These are phyloP conservation scores for Monosporascus sp. DNA, from an alignment of 2,329 filamentous ascomycete genomes.

Conservation along the genomic window DNA sequence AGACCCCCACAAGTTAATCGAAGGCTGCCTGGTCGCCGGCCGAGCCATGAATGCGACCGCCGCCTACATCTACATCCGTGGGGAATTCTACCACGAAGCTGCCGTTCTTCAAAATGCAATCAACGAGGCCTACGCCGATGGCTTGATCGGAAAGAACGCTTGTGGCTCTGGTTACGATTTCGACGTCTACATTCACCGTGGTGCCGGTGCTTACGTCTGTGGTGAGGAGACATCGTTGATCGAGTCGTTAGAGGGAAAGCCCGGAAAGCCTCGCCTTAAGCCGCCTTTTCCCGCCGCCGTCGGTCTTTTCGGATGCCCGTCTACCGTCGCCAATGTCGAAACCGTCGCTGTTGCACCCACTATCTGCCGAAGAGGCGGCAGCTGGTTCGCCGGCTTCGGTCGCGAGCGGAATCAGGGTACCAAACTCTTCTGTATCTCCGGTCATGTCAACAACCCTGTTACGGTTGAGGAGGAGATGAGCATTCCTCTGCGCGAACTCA, in stretches of 20 bases:
- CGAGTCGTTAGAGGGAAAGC: constrained; percentile 96
- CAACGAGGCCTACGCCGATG: constrained; percentile 93
- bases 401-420: constrained; percentile 95
- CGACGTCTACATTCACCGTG: constrained; percentile 93
- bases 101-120: constrained; percentile 91
- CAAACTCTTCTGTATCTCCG: constrained; percentile 97
- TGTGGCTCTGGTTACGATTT: constrained; percentile 97
- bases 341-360: constrained; percentile 93
- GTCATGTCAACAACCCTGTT: constrained; percentile 96
- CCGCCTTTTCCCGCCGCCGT: constrained; percentile 96
- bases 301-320: constrained; percentile 95
- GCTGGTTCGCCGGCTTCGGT: constrained; percentile 90
- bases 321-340: constrained; percentile 97
- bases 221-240: constrained; percentile 98
- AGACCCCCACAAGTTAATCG: constrained; percentile 97
- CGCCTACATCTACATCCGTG: constrained; percentile 98
- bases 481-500: constrained; percentile 90
- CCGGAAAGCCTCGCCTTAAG: constrained; percentile 97
- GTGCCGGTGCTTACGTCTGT: constrained; percentile 95
- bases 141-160: constrained; percentile 95
- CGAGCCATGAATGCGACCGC: constrained; percentile 98
- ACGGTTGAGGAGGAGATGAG: constrained; percentile 99
- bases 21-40: constrained; percentile 92
- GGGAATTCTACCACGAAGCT: constrained; percentile 95
- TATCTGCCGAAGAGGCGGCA: constrained; percentile 85